A percentile compares a stretch with the other conserved stretches of the same genome.
Conservation (phyloP, 352 stramenopile species). For the Phytopythium oedochilum region DNA sequence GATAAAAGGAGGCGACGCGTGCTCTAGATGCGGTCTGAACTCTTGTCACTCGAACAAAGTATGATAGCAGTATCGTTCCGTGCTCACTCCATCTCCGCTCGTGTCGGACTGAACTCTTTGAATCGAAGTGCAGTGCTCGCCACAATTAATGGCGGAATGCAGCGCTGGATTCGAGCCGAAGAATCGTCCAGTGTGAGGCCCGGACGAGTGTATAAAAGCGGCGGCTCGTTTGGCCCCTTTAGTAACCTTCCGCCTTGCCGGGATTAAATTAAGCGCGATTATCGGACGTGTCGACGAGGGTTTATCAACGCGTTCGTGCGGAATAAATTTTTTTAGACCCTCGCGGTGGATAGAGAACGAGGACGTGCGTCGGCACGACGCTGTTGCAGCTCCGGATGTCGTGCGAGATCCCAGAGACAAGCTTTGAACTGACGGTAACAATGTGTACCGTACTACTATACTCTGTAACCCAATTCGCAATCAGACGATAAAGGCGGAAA, state of each 20-base stretch:
- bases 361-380: not conserved
- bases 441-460: too few species aligned
- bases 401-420: not conserved
- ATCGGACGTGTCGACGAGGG: not conserved
- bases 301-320: not conserved
- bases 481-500: not conserved
- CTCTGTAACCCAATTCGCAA: too few species aligned
- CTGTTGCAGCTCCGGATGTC: not conserved
- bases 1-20: not conserved
- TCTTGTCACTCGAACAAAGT: not conserved
- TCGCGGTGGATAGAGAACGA: not conserved
- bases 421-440: not conserved
- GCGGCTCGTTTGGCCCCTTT: not conserved
- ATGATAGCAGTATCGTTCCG: too few species aligned
- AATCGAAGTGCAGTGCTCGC: too few species aligned
- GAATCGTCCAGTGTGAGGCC: too few species aligned
- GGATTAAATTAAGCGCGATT: not conserved
- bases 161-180: too few species aligned
- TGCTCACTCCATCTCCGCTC: too few species aligned
- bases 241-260: not conserved
- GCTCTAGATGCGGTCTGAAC: constrained; percentile 2
- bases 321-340: not conserved
- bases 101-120: not conserved
- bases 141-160: not conserved
- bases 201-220: not conserved